Evolutionary conservation across 108 stramenopile species (phyloP), one percentile per base, ranked within the genome.

Genomic region (Conticribra guillardii): DNA sequence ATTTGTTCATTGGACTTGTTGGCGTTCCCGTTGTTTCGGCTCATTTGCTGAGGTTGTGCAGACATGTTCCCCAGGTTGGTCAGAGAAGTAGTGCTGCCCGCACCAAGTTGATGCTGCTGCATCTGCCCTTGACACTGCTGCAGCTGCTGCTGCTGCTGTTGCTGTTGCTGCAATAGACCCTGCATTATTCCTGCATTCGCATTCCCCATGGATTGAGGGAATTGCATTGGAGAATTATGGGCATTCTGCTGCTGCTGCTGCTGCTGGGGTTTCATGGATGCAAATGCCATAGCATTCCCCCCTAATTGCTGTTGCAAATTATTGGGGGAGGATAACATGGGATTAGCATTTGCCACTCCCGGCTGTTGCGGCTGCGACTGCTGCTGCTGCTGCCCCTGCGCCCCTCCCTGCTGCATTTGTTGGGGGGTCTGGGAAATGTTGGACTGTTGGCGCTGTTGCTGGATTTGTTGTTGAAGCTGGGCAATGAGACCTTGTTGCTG

Each of bases 161-260:
- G 67, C 34, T 53, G 54, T n/a, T 46, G 54, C 27, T 67, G 67
- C 15, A 55, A 54, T 9, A 41, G 54, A 46, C 17, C 33, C 54
- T 56, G 54, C 34, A 57, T 57, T 11, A 16, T 5, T 2, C 56
- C 31, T 57, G 34, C 26, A 18, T 19, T 54, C 52, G 9, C 9
- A n/a, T 2, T 9, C 28, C 48, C 19, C 28, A 8, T 49, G 37
- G 37, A 41, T 9, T 11, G 8, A 41, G 11, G 11, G 5, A 41
- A 41, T 41, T 41, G 5, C 17, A 28, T 29, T 55, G 5, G 54
- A 28, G 54, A 9, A 21, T 28, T 4, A 3, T 21, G 37, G n/a
- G n/a, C n/a, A 41, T 41, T 29, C 11, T 29, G 27, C 11, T 28
- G 31, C 32, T 58, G 55, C 28, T 56, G 57, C 57, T 58, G 57